Percentiles rank a stretch among this genome's conserved stretches.
phyloP scores from a whole-genome alignment of 2,329 filamentous ascomycete genomes.

The Talaromyces sp. region DNA sequence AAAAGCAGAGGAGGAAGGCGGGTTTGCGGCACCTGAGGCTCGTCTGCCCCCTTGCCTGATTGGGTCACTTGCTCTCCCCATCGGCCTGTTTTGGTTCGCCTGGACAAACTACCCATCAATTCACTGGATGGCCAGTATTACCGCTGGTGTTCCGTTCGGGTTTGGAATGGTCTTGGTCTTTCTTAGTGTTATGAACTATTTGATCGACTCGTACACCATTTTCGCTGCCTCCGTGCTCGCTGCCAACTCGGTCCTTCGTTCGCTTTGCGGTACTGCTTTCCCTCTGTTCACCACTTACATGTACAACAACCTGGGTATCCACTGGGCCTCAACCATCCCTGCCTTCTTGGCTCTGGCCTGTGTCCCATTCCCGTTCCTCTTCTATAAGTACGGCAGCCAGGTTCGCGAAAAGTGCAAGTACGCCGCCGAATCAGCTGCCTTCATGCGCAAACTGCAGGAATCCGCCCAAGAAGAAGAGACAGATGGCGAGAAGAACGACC shows the following conservation, averaged over 20 bases:
- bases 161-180: slow-evolving; percentile 44
- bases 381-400: slow-evolving; percentile 41
- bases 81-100: slow-evolving; percentile 59
- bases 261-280: slow-evolving; percentile 47
- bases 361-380: slow-evolving; percentile 44
- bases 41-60: slow-evolving; percentile 51
- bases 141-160: slow-evolving; percentile 39
- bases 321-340: slow-evolving; percentile 48
- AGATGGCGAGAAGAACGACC: slow-evolving; percentile 20
- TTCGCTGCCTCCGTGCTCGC: slow-evolving; percentile 44
- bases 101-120: slow-evolving; percentile 53
- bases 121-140: slow-evolving; percentile 40
- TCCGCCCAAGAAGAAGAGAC: slow-evolving; percentile 19
- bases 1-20: slow-evolving; percentile 46
- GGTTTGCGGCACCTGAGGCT: slow-evolving; percentile 61
- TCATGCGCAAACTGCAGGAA: slow-evolving; percentile 36
- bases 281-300: slow-evolving; percentile 48
- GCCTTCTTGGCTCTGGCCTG: slow-evolving; percentile 47
- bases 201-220: slow-evolving; percentile 45
- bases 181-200: slow-evolving; percentile 41
- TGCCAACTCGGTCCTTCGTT: slow-evolving; percentile 47
- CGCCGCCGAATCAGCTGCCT: slow-evolving; percentile 36
- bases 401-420: slow-evolving; percentile 44
- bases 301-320: slow-evolving; percentile 45
- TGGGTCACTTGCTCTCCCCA: slow-evolving; percentile 51